phyloP scores from a whole-genome alignment of 257 asterid species.

The Cynanchum wilfordii region DNA sequence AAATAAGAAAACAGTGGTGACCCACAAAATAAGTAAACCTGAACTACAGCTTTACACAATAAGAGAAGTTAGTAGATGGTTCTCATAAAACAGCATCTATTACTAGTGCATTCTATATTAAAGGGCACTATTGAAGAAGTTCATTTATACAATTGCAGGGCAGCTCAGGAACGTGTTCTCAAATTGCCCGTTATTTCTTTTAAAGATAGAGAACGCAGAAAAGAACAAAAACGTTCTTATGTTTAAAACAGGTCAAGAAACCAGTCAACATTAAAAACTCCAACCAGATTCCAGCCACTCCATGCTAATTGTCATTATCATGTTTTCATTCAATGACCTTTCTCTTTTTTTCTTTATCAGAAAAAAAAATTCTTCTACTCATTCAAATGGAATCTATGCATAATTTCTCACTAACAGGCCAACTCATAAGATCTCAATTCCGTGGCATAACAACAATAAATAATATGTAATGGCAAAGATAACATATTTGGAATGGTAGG shows the following conservation, averaged over 20 bases:
- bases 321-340: not conserved
- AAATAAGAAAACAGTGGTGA: slow-evolving; percentile 1
- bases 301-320: not conserved
- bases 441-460: not conserved
- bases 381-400: not conserved
- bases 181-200: not conserved
- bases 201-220: not conserved
- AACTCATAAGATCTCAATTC: too few relatives aligned
- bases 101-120: not conserved
- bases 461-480: not conserved
- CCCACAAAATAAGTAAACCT: not conserved
- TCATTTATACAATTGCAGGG: not conserved
- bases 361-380: not conserved
- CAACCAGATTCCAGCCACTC: not conserved
- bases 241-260: not conserved
- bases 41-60: not conserved
- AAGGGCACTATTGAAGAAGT: not conserved
- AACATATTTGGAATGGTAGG: slow-evolving; percentile 10
- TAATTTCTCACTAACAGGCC: not conserved
- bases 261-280: not conserved
- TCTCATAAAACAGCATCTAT: not conserved
- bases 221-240: not conserved
- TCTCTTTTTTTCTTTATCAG: not conserved
- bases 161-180: not conserved
- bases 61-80: not conserved